Base-by-base conservation (phyloP, 2,329 filamentous ascomycete genomes). In the Ophiostoma australiae region DNA sequence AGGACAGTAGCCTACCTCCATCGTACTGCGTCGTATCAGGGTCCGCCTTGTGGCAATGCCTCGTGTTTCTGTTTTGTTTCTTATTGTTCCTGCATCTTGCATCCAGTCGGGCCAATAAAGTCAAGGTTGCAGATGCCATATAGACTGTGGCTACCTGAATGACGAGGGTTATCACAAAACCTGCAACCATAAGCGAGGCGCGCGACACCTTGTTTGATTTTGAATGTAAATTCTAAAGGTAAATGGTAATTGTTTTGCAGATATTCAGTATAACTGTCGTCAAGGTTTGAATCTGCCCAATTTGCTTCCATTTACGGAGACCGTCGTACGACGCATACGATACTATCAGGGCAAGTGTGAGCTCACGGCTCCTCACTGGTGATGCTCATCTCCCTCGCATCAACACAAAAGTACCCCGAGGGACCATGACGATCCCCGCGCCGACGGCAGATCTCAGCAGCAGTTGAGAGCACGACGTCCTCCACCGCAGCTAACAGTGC, bases 21-120 rank as follows among this genome's bases (percentile, higher is more conserved):
- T 27, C 52, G 52, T 27, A 58, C 52, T 58, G 52, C 52, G 52
- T 58, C 52, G 52, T 58, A 58, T 58, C 52, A 58, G 52, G n/a
- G 52, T n/a, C 23, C 52, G 44, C 17, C 8, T 58, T 11, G 52
- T 58, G 52, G n/a, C 52, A 58, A 58, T 58, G 52, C 52, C 52
- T 58, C 1, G 23, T 58, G 52, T 58, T 15, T 58, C 48, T 23
- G n/a, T 58, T 11, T n/a, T 27, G n/a, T 58, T 23, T 31, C 52
- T 58, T 48, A 15, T 48, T 48, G 44, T 48, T 15, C 44, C 44
- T 48, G 44, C 17, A 48, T 48, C 44, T 48, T 48, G 44, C 44
- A 48, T 48, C 5, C 6, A 8, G 17, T 4, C 44, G 17, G 44
- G 44, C 44, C 20, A 48, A 48, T 48, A 20, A 48, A 6, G 17